Evolutionary conservation across 345 rosid species (phyloP).

Genomic region (Heritiera fomes): DNA sequence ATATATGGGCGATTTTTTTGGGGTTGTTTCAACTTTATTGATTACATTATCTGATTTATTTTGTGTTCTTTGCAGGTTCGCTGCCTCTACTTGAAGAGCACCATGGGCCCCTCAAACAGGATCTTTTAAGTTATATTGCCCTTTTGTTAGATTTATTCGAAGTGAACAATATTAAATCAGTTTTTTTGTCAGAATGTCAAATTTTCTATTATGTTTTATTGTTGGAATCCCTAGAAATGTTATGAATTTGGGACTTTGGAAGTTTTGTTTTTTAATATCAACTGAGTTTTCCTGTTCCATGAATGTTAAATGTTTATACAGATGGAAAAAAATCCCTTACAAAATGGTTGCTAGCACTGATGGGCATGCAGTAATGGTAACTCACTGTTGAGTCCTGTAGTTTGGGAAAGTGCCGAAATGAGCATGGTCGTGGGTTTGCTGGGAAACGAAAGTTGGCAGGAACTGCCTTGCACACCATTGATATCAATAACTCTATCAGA

Average conservation of each 20-base stretch:
- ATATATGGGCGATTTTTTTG: too few species aligned
- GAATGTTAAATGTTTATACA: background rate
- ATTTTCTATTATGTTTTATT: background rate
- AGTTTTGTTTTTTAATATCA: slow-evolving; percentile 13
- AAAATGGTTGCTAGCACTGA: background rate
- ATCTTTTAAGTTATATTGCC: slow-evolving; percentile 41
- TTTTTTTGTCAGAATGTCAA: background rate
- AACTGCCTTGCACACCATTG: too few species aligned
- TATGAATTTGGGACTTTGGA: slow-evolving; percentile 9
- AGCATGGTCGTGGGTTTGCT: background rate
- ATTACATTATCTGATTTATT: too few species aligned
- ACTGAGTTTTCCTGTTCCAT: background rate
- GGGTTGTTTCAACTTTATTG: too few species aligned
- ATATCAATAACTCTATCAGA: too few species aligned
- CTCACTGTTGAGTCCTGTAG: background rate
- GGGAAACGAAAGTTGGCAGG: background rate
- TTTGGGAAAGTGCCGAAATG: background rate
- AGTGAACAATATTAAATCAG: background rate
- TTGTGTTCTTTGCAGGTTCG: slow-evolving; percentile 48
- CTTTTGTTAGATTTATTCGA: background rate
- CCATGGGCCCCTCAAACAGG: slow-evolving; percentile 72
- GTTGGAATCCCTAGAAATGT: slow-evolving; percentile 29
- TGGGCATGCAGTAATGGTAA: too few species aligned
- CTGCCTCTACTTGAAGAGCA: slow-evolving; percentile 74
- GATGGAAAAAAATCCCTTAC: background rate